Percentiles rank a stretch among this genome's conserved stretches.
phyloP scores from a whole-genome alignment of 192 early-diverging fungal species.

The Umbelopsis ramanniana region DNA sequence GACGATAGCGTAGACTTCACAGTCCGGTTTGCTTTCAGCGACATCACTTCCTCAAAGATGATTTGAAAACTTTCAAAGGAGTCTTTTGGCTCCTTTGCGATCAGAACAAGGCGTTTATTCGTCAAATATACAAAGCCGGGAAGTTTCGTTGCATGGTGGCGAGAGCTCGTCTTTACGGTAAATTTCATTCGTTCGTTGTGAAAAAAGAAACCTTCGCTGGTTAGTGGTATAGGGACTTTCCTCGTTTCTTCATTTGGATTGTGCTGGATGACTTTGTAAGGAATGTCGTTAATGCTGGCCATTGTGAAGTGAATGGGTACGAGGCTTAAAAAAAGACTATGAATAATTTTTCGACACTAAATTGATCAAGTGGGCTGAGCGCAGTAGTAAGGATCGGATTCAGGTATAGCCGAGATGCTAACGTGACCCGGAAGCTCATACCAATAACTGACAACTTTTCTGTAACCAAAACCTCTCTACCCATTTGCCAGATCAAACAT shows the following conservation, averaged over 20 bases:
- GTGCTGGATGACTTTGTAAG: background rate
- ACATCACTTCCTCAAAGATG: background rate
- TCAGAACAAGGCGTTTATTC: background rate
- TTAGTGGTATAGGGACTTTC: background rate
- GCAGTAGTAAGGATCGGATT: no score
- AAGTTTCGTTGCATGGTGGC: background rate
- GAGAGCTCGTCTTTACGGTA: background rate
- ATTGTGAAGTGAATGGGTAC: background rate
- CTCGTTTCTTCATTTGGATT: background rate
- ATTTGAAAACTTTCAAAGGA: conserved; percentile 9
- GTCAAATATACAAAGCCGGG: conserved; percentile 11
- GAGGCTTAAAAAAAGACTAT: no score
- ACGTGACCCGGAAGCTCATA: no score
- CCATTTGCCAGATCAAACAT: no score
- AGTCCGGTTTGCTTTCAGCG: background rate
- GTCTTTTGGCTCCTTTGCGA: background rate
- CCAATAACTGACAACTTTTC: no score
- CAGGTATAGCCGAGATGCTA: no score
- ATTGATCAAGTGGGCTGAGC: no score
- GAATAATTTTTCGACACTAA: no score
- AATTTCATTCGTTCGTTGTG: background rate
- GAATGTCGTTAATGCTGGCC: conserved; percentile 11
- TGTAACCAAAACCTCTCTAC: no score
- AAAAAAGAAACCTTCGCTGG: conserved; percentile 19
- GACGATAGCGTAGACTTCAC: background rate